A percentile compares a stretch with the other conserved stretches of the same genome.
These are phyloP conservation scores for Myriosclerotinia scirpicola DNA, from an alignment of 2,329 filamentous ascomycete genomes.

Conservation along the genomic window DNA sequence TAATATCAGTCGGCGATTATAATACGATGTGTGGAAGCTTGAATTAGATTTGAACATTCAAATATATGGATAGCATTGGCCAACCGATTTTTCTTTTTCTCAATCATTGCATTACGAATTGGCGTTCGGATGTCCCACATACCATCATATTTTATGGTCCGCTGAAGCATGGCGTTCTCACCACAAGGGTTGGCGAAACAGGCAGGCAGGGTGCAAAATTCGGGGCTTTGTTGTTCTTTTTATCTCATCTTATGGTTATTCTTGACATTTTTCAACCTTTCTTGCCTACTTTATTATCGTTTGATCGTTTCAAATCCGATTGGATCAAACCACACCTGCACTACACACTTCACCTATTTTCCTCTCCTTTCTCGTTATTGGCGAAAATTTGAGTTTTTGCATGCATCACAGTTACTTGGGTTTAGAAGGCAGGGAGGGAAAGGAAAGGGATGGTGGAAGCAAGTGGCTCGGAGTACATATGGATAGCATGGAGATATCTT, in stretches of 20 bases:
- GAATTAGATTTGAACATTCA: no score
- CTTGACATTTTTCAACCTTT: background rate
- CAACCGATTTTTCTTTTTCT: background rate
- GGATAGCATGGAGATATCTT: background rate
- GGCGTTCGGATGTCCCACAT: constrained; percentile 11
- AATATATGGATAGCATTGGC: background rate
- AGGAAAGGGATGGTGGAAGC: background rate
- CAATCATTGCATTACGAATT: background rate
- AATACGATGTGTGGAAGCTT: background rate
- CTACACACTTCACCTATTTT: background rate
- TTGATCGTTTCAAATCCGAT: background rate
- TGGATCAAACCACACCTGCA: background rate
- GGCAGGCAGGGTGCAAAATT: constrained; percentile 8
- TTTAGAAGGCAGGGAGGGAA: background rate
- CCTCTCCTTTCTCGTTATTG: background rate
- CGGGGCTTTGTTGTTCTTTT: constrained; percentile 2
- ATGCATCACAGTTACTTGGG: background rate
- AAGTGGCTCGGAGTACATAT: constrained; percentile 1
- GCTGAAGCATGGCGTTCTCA: constrained; percentile 16
- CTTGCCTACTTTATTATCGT: background rate
- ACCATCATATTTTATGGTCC: constrained; percentile 3
- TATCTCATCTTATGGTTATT: background rate
- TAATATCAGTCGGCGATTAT: background rate
- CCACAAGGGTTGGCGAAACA: constrained; percentile 2
- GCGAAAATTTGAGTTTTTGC: background rate